Conservation (phyloP, 148 eudicot species). For the Nepenthes gracilis region DNA sequence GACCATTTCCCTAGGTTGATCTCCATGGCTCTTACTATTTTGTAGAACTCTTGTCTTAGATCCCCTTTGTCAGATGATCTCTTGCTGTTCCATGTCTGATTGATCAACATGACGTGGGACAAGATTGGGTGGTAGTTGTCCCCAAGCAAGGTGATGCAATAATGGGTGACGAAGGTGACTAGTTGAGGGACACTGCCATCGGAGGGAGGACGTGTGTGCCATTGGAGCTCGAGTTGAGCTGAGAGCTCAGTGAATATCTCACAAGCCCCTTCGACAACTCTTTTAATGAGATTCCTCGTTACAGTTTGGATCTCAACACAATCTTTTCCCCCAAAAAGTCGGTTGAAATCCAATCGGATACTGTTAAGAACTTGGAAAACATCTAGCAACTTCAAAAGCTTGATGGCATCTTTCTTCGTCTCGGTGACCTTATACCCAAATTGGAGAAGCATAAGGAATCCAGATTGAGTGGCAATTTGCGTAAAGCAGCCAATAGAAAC, state of each 20-base stretch:
- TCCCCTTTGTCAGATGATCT: slow-evolving; percentile 14
- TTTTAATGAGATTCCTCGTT: slow-evolving; percentile 62
- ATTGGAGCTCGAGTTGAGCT: slow-evolving; percentile 56
- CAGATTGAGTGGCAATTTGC: slow-evolving; percentile 35
- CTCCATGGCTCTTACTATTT: slow-evolving; percentile 45
- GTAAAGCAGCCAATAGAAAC: slow-evolving; percentile 42
- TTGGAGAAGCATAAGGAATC: slow-evolving; percentile 39
- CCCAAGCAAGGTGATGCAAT: slow-evolving; percentile 50
- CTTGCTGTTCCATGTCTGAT: slow-evolving; percentile 38
- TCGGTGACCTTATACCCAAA: slow-evolving; percentile 48
- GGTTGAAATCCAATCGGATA: slow-evolving; percentile 56
- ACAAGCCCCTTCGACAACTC: slow-evolving; percentile 44
- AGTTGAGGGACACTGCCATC: slow-evolving; percentile 68
- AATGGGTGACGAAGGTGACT: slow-evolving; percentile 55
- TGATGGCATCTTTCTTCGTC: slow-evolving; percentile 83
- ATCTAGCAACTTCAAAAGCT: slow-evolving; percentile 66
- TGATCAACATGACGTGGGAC: slow-evolving; percentile 47
- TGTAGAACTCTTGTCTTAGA: slow-evolving; percentile 35
- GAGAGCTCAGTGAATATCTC: slow-evolving; percentile 69
- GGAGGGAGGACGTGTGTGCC: slow-evolving; percentile 27
- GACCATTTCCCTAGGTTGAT: slow-evolving; percentile 66
- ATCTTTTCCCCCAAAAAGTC: slow-evolving; percentile 44
- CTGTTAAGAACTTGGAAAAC: slow-evolving; percentile 47
- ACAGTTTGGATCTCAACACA: slow-evolving; percentile 44
- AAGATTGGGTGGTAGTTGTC: slow-evolving; percentile 39